Percentiles rank a stretch among this genome's conserved stretches.
Evolutionary conservation across 352 stramenopile species (phyloP).

Genomic region (Pythium brachiatum): DNA sequence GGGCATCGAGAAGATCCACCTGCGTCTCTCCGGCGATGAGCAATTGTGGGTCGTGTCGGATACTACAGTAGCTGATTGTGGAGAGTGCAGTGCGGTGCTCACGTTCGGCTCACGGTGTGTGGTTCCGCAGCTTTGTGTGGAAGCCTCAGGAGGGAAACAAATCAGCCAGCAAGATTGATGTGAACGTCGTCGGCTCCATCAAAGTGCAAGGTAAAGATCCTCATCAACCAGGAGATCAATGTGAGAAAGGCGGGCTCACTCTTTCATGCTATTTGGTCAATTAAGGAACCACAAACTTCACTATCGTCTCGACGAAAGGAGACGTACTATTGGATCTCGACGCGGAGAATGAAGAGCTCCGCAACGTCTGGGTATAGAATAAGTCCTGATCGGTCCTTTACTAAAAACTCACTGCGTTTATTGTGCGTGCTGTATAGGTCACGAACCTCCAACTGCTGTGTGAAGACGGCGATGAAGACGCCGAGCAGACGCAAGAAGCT

Average conservation of each 20-base stretch:
- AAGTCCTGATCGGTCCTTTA: too few species aligned
- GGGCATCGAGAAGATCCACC: slow-evolving; percentile 55
- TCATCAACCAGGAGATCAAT: not conserved
- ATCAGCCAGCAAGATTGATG: slow-evolving; percentile 42
- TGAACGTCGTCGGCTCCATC: slow-evolving; percentile 49
- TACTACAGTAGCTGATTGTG: not conserved
- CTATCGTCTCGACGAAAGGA: slow-evolving; percentile 56
- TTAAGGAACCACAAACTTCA: slow-evolving; percentile 41
- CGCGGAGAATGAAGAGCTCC: slow-evolving; percentile 53
- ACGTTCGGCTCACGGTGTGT: too few species aligned
- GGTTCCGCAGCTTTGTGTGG: slow-evolving; percentile 54
- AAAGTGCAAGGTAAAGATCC: slow-evolving; percentile 40
- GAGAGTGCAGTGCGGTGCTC: not conserved
- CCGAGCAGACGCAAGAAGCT: slow-evolving; percentile 30
- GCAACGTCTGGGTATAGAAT: slow-evolving; percentile 68
- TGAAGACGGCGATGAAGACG: slow-evolving; percentile 44
- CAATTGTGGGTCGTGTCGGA: slow-evolving; percentile 33
- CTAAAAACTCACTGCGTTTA: too few species aligned
- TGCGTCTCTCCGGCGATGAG: slow-evolving; percentile 63
- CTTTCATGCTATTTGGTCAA: not conserved
- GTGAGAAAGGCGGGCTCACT: too few species aligned
- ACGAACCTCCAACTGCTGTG: slow-evolving; percentile 73
- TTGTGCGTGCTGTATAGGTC: slow-evolving; percentile 27
- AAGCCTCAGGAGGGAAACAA: slow-evolving; percentile 58
- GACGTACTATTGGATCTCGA: slow-evolving; percentile 72